Conservation (phyloP, 345 rosid species). For the Orychophragmus violaceus region DNA sequence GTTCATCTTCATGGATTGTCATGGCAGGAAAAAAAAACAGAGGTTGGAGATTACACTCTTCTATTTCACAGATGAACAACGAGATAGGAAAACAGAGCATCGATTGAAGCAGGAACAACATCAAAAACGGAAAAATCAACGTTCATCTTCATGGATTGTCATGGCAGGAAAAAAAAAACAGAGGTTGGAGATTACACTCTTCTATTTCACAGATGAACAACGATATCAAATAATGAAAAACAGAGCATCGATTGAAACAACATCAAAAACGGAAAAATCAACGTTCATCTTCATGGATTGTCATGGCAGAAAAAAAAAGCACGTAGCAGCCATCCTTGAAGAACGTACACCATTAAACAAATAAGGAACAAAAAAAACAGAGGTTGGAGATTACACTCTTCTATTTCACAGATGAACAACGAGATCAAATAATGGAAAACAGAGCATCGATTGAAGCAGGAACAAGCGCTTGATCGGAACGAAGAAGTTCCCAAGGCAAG, state of each 20-base stretch:
- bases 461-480: conserved; percentile 8
- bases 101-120: no score
- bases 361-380: not conserved
- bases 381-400: conserved; percentile 2
- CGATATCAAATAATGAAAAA: no score
- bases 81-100: no score
- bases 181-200: no score
- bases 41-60: no score
- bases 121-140: not conserved
- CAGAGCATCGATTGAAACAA: no score
- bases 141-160: not conserved
- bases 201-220: no score
- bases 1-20: no score
- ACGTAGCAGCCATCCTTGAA: conserved; percentile 75
- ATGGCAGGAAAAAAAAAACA: not conserved
- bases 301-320: no score
- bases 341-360: not conserved
- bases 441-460: not conserved
- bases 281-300: not conserved
- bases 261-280: conserved; percentile 6
- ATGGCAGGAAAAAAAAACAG: not conserved
- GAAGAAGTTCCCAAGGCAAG: not conserved
- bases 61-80: no score
- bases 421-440: not conserved
- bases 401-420: not conserved